Conservation (phyloP, 352 stramenopile genomes). For the Phytopythium cucurbitacearum region DNA sequence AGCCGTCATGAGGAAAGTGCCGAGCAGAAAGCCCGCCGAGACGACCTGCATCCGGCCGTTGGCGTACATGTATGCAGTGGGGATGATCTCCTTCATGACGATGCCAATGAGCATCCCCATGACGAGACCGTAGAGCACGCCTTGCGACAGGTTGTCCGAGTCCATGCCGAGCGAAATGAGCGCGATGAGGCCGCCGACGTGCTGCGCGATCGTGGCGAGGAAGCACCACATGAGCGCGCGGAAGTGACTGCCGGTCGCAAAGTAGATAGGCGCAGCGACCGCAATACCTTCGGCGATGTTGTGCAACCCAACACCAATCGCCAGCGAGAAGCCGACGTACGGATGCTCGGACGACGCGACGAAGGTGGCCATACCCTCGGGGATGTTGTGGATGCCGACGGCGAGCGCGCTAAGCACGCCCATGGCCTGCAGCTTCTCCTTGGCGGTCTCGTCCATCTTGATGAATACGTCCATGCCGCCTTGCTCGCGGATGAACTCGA, state of each 20-base stretch:
- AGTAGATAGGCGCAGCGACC: slow-evolving; percentile 95
- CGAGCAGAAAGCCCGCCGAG: slow-evolving; percentile 70
- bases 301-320: slow-evolving; percentile 93
- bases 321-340: slow-evolving; percentile 83
- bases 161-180: slow-evolving; percentile 80
- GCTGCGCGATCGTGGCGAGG: slow-evolving; percentile 89
- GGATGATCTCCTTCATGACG: slow-evolving; percentile 89
- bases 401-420: slow-evolving; percentile 91
- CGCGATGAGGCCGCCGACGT: slow-evolving; percentile 86
- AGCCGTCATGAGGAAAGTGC: slow-evolving; percentile 87
- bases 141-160: slow-evolving; percentile 72
- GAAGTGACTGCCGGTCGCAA: slow-evolving; percentile 91
- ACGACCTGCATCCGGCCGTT: slow-evolving; percentile 80
- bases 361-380: slow-evolving; percentile 95
- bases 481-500: slow-evolving; percentile 46
- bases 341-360: slow-evolving; percentile 88
- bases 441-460: slow-evolving; percentile 38
- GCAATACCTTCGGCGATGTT: slow-evolving; percentile 97
- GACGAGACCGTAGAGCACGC: slow-evolving; percentile 90
- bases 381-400: slow-evolving; percentile 96
- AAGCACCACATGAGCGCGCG: slow-evolving; percentile 94
- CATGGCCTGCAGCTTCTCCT: slow-evolving; percentile 77
- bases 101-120: slow-evolving; percentile 94
- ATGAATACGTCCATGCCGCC: slow-evolving; percentile 32
- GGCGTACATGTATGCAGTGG: slow-evolving; percentile 90